Evolutionary conservation across 2,329 filamentous ascomycete genomes (phyloP).

Genomic region (Aaosphaeria pasadenensis): DNA sequence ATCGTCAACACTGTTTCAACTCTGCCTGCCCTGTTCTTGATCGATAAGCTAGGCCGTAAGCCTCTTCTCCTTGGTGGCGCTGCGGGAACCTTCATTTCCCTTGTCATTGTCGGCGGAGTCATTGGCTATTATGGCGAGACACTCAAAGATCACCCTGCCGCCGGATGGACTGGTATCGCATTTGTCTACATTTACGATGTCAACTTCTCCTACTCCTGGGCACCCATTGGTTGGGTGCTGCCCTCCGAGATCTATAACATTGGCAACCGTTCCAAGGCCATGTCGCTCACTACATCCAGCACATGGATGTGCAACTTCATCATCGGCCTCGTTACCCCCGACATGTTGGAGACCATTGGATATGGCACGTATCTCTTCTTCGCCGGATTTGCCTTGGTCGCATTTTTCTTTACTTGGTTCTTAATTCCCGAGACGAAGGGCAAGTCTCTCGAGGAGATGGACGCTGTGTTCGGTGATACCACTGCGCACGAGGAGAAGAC

Average conservation of each 20-base stretch:
- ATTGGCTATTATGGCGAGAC: slow-evolving; percentile 37
- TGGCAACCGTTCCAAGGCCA: slow-evolving; percentile 64
- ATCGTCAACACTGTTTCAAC: slow-evolving; percentile 62
- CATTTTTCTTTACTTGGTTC: slow-evolving; percentile 53
- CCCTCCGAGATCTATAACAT: slow-evolving; percentile 72
- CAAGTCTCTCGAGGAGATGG: slow-evolving; percentile 55
- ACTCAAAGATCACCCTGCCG: slow-evolving; percentile 57
- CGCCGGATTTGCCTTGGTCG: slow-evolving; percentile 60
- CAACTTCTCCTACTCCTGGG: slow-evolving; percentile 74
- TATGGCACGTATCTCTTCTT: slow-evolving; percentile 73
- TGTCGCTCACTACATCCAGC: slow-evolving; percentile 58
- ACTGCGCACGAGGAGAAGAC: slow-evolving; percentile 54
- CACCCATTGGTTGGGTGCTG: slow-evolving; percentile 71
- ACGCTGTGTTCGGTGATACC: slow-evolving; percentile 68
- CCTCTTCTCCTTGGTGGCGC: slow-evolving; percentile 62
- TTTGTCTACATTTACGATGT: slow-evolving; percentile 75
- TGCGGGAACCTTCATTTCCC: slow-evolving; percentile 67
- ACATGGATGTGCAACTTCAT: slow-evolving; percentile 55
- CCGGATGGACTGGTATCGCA: slow-evolving; percentile 65
- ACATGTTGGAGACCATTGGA: slow-evolving; percentile 61
- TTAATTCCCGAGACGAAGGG: slow-evolving; percentile 55
- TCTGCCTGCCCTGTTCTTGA: slow-evolving; percentile 63
- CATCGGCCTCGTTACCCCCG: slow-evolving; percentile 66
- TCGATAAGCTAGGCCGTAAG: slow-evolving; percentile 63
- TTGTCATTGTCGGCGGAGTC: slow-evolving; percentile 60